Conservation (phyloP, 176 grass and related monocot species). For the Ampelocalamus luodianensis region DNA sequence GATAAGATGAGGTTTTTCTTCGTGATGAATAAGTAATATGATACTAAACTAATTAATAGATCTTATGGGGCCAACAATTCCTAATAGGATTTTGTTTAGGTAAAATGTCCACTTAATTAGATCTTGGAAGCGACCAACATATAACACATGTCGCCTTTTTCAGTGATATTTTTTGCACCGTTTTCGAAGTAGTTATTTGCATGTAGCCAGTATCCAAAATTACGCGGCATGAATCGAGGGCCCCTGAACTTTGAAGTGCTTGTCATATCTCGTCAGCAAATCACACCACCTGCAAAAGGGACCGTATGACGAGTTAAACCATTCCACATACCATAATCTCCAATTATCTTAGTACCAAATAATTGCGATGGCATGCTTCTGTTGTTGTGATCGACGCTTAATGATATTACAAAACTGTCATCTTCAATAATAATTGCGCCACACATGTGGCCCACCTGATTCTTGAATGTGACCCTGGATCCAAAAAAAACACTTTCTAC, state of each 20-base stretch:
- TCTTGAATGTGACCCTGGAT: slow-evolving; percentile 30
- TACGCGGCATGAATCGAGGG: background rate
- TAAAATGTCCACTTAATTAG: too few species aligned
- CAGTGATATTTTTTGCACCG: background rate
- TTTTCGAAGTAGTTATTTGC: background rate
- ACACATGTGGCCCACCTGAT: slow-evolving; percentile 26
- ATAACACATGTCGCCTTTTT: background rate
- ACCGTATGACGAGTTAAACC: background rate
- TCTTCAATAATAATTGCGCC: background rate
- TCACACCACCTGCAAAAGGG: background rate
- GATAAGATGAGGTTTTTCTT: too few species aligned
- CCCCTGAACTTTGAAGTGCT: background rate
- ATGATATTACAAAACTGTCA: slow-evolving; percentile 3
- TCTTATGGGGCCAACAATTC: too few species aligned
- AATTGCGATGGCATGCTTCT: background rate
- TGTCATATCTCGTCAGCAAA: slow-evolving; percentile 35
- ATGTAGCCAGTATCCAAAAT: background rate
- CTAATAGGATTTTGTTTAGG: too few species aligned
- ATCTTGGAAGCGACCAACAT: too few species aligned
- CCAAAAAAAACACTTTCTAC: background rate
- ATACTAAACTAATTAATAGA: too few species aligned
- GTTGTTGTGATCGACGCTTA: background rate
- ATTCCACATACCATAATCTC: background rate
- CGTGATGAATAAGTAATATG: too few species aligned
- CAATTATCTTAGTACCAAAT: background rate